Percentiles rank a stretch among this genome's conserved stretches.
These are phyloP conservation scores for Persicaria maculosa DNA, from an alignment of 148 eudicot genomes.

Conservation along the genomic window DNA sequence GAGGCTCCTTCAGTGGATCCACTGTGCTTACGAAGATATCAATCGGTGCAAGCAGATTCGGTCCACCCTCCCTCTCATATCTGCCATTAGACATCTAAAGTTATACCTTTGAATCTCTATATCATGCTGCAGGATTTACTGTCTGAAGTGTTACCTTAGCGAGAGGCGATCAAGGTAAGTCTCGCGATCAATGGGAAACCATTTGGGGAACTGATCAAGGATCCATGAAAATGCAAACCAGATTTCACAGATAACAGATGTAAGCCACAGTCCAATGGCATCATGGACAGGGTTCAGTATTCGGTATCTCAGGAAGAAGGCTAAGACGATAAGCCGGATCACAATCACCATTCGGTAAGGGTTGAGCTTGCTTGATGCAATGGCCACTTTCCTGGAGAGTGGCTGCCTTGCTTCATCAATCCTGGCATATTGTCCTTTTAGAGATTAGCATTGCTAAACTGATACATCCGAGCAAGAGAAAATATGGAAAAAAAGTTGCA, in stretches of 20 bases:
- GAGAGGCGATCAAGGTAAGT: constrained; percentile 97
- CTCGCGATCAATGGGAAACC: constrained; percentile 96
- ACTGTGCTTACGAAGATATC: constrained; percentile 97
- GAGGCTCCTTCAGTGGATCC: constrained; percentile 96
- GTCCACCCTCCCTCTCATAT: constrained; percentile 95
- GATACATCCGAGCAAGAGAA: not conserved
- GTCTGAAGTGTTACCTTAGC: constrained; percentile 49
- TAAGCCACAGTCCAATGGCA: constrained; percentile 91
- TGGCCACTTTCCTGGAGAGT: constrained; percentile 88
- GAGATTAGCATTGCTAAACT: not conserved
- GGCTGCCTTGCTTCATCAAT: constrained; percentile 96
- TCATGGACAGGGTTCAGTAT: constrained; percentile 89
- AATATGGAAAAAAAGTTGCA: constrained; percentile 28
- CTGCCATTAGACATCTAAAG: constrained; percentile 28
- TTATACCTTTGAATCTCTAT: not conserved
- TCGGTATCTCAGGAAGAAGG: constrained; percentile 80
- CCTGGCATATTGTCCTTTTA: constrained; percentile 20
- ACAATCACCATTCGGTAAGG: constrained; percentile 96
- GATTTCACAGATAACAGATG: constrained; percentile 87
- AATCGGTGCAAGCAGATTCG: constrained; percentile 79
- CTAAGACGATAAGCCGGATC: constrained; percentile 62
- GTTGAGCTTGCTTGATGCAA: constrained; percentile 92
- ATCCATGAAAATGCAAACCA: constrained; percentile 99
- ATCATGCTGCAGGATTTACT: not conserved
- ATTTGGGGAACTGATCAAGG: constrained; percentile 97